These are phyloP conservation scores for Microglena sp. DNA, from an alignment of 139 green algal genomes.

Conservation along the genomic window DNA sequence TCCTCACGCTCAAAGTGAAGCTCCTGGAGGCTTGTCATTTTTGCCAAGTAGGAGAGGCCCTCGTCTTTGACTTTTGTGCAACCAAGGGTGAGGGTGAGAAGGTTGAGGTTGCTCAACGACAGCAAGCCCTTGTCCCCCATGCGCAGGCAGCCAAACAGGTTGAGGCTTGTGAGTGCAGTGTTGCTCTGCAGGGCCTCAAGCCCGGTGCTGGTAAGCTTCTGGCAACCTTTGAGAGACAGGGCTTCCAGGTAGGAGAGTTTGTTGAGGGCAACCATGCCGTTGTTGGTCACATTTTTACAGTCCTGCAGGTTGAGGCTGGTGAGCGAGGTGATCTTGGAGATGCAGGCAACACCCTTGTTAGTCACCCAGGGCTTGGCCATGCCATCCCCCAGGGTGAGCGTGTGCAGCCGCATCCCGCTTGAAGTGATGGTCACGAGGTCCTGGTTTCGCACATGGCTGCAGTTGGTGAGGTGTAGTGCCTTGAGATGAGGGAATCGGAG, in stretches of 20 bases:
- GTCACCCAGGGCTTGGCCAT: conserved; percentile 26
- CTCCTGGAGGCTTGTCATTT: conserved; percentile 16
- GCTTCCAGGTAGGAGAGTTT: conserved; percentile 7
- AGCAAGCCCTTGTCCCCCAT: conserved; percentile 29
- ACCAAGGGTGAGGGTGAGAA: conserved; percentile 22
- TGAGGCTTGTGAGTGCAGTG: conserved; percentile 15
- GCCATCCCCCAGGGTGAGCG: conserved; percentile 32
- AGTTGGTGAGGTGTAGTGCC: conserved; percentile 20
- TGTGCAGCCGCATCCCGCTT: conserved; percentile 11
- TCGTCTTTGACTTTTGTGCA: conserved; percentile 25
- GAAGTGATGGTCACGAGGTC: conserved; percentile 23
- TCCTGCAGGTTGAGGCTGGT: conserved; percentile 30
- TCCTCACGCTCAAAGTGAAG: conserved; percentile 19
- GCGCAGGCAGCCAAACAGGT: conserved; percentile 19
- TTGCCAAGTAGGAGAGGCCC: conserved; percentile 17
- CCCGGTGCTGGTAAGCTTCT: conserved; percentile 27
- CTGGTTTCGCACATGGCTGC: conserved; percentile 22
- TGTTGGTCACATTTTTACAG: conserved; percentile 29
- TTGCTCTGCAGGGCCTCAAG: conserved; percentile 19
- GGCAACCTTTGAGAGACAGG: conserved; percentile 29
- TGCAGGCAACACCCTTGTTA: conserved; percentile 18
- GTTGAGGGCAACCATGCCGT: conserved; percentile 11
- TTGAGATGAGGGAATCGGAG: conserved; percentile 25
- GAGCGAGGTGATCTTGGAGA: conserved; percentile 14
- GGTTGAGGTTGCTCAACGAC: conserved; percentile 12